Evolutionary conservation across 371 early-diverging fungal species (phyloP).

Genomic region (Mortierella sp.): DNA sequence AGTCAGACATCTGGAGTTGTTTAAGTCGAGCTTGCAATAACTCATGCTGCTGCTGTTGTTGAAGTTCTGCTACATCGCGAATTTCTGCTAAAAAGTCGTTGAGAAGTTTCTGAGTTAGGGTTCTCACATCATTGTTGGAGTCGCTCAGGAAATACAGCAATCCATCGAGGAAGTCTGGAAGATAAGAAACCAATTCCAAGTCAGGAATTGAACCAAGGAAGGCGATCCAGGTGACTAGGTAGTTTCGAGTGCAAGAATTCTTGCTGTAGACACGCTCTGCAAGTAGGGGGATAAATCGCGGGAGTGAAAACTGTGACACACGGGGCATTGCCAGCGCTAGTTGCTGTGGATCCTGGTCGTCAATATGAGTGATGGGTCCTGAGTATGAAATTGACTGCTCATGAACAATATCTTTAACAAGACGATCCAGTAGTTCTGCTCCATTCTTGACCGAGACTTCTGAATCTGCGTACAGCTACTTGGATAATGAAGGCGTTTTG

Average conservation of each 20-base stretch:
- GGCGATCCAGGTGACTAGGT: slow-evolving; percentile 92
- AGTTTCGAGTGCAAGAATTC: slow-evolving; percentile 89
- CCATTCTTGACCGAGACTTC: slow-evolving; percentile 90
- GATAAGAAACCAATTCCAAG: slow-evolving; percentile 85
- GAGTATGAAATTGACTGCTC: slow-evolving; percentile 83
- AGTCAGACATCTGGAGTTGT: slow-evolving; percentile 37
- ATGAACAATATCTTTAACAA: slow-evolving; percentile 94
- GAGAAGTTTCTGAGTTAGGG: slow-evolving; percentile 73
- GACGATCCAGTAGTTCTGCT: slow-evolving; percentile 87
- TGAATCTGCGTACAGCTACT: slow-evolving; percentile 83
- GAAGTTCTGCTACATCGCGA: slow-evolving; percentile 78
- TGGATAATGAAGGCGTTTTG: too few relatives aligned
- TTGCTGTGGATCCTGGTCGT: slow-evolving; percentile 54
- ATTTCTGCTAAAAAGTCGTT: slow-evolving; percentile 87
- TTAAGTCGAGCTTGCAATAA: slow-evolving; percentile 48
- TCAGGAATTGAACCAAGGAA: slow-evolving; percentile 92
- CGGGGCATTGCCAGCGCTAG: slow-evolving; percentile 45
- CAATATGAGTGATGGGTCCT: slow-evolving; percentile 55
- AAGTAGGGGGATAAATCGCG: slow-evolving; percentile 90
- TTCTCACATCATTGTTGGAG: slow-evolving; percentile 86
- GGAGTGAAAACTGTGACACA: slow-evolving; percentile 81
- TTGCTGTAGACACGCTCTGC: slow-evolving; percentile 88
- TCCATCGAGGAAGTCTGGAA: slow-evolving; percentile 92
- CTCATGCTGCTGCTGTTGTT: slow-evolving; percentile 61
- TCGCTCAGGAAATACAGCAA: slow-evolving; percentile 88